Conservation (phyloP, 257 asterid species). For the Solanum lycopersicoides region DNA sequence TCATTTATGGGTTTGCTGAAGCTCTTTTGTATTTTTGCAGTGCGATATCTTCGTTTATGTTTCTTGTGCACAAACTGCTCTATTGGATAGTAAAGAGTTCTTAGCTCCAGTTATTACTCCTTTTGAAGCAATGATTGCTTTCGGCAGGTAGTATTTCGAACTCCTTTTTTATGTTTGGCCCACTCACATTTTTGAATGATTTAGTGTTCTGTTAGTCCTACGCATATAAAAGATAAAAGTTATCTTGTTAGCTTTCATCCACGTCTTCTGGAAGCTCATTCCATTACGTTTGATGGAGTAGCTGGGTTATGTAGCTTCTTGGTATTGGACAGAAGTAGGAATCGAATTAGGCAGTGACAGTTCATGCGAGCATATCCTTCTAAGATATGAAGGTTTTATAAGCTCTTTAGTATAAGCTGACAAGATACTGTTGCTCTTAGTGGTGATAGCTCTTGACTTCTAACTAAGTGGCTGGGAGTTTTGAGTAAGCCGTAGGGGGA, state of each 20-base stretch:
- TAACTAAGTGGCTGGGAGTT: not conserved
- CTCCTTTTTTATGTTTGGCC: not conserved
- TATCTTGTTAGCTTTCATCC: not conserved
- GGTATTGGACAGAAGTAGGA: not conserved
- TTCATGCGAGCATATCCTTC: not conserved
- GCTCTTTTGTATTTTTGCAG: conserved; percentile 28
- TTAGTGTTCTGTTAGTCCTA: not conserved
- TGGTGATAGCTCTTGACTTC: not conserved
- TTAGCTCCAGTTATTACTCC: conserved; percentile 96
- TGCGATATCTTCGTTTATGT: conserved; percentile 79
- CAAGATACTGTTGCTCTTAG: not conserved
- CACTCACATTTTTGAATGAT: not conserved
- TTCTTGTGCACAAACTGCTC: conserved; percentile 91
- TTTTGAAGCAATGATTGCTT: conserved; percentile 89
- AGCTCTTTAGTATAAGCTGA: not conserved
- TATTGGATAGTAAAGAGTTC: conserved; percentile 92
- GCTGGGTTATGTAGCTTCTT: not conserved
- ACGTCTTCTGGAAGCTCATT: not conserved
- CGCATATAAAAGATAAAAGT: conserved; percentile 13
- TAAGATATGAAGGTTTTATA: not conserved
- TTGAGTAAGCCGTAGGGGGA: not conserved
- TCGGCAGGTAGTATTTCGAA: conserved; percentile 43
- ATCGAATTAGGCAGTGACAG: not conserved
- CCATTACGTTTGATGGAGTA: not conserved
- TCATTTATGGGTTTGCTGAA: conserved; percentile 2